Conservation (phyloP, 139 green algal genomes). For the Asterochloris erici region DNA sequence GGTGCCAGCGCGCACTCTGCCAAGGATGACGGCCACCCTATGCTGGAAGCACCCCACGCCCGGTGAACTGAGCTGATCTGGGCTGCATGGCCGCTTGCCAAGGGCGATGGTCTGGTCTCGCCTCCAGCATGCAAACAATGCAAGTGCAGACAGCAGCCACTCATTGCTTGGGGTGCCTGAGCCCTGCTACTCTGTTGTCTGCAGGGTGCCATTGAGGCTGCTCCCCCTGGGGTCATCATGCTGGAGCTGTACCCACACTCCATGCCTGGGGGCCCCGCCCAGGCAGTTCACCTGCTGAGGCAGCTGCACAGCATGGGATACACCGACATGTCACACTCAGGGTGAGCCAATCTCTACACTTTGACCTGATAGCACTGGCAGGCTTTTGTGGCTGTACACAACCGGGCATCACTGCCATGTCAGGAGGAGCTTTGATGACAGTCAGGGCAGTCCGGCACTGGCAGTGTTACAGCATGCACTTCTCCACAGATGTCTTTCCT, state of each 20-base stretch:
- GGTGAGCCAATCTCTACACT: slow-evolving; percentile 17
- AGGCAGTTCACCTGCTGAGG: slow-evolving; percentile 45
- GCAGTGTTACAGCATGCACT: background rate
- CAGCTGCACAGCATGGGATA: slow-evolving; percentile 67
- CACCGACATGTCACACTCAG: slow-evolving; percentile 65
- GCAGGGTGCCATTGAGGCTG: slow-evolving; percentile 11
- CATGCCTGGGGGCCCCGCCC: slow-evolving; percentile 33
- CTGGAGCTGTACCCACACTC: slow-evolving; percentile 59
- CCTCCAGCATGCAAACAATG: too few relatives aligned
- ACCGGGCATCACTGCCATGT: background rate
- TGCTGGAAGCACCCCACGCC: too few relatives aligned
- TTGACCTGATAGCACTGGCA: background rate
- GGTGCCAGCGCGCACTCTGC: too few relatives aligned
- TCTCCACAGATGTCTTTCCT: too few relatives aligned
- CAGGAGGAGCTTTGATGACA: background rate
- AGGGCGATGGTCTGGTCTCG: too few relatives aligned
- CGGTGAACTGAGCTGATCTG: too few relatives aligned
- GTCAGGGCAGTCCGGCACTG: background rate
- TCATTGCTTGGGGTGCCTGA: too few relatives aligned
- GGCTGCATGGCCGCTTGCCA: too few relatives aligned
- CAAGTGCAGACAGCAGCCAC: too few relatives aligned
- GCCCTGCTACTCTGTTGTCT: background rate
- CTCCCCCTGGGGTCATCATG: slow-evolving; percentile 53
- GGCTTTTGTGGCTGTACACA: background rate
- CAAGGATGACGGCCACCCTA: too few relatives aligned